These are phyloP conservation scores for Prototheca wickerhamii DNA, from an alignment of 163 green algal genomes.

Conservation along the genomic window DNA sequence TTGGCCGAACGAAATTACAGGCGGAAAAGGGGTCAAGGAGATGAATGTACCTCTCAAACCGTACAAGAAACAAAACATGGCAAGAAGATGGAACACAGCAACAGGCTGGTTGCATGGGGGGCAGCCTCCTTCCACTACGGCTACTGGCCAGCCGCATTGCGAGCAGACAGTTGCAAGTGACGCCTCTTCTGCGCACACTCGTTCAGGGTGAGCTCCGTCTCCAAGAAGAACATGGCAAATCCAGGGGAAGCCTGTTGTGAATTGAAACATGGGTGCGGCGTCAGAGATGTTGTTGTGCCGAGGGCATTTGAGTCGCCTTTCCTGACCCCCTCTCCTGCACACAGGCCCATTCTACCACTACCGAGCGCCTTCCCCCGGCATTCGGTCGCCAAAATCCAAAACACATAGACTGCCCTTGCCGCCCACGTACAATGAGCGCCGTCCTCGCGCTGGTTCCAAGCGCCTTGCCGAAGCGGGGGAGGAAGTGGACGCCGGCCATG, in stretches of 20 bases:
- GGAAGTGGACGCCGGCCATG: slow-evolving; percentile 21
- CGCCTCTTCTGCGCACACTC: slow-evolving; percentile 1
- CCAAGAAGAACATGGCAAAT: slow-evolving; percentile 42
- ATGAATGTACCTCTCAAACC: no score
- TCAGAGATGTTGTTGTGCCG: not conserved
- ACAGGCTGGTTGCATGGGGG: not conserved
- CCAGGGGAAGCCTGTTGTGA: slow-evolving; percentile 28
- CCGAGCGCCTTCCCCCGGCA: no score
- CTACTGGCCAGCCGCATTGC: not conserved
- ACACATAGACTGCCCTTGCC: no score
- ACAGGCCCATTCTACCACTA: no score
- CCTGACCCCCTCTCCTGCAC: not conserved
- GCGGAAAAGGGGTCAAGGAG: no score
- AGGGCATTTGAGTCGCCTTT: no score
- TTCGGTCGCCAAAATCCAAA: no score
- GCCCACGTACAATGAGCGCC: not conserved
- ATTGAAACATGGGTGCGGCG: not conserved
- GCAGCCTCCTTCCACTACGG: not conserved
- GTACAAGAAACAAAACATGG: no score
- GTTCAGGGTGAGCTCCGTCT: slow-evolving; percentile 35
- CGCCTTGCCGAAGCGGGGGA: slow-evolving; percentile 21
- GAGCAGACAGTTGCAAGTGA: not conserved
- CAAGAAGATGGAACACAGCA: no score
- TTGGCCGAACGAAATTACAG: no score
- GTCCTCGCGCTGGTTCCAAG: slow-evolving; percentile 13